Percentiles rank a stretch among this genome's conserved stretches.
Evolutionary conservation across 441 rosid genomes (phyloP).

Genomic region (Corymbia citriodora): DNA sequence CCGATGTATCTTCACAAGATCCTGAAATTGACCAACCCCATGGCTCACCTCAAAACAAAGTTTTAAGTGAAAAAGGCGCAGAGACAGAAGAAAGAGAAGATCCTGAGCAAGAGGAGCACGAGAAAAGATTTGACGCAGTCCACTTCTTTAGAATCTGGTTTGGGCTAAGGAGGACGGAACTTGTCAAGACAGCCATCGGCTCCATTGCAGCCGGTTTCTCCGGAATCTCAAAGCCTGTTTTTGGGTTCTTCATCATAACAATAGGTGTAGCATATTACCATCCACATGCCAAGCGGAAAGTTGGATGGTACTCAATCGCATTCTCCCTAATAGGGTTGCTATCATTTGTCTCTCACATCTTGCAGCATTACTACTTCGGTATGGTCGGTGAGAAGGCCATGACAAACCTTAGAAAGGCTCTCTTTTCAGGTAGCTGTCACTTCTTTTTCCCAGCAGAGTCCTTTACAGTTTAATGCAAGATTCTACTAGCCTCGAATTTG

Average conservation of each 20-base stretch:
- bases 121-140: conserved; percentile 1
- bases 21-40: conserved; percentile 5
- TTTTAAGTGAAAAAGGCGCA: conserved; percentile 1
- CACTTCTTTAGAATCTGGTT: conserved; percentile 64
- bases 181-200: conserved; percentile 35
- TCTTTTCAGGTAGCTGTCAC: conserved; percentile 40
- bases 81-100: conserved; percentile 5
- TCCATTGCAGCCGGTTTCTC: conserved; percentile 62
- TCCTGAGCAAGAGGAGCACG: conserved; percentile 12
- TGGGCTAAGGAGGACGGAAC: conserved; percentile 34
- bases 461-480: neutral
- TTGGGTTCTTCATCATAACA: conserved; percentile 56
- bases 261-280: conserved; percentile 55
- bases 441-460: neutral
- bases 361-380: conserved; percentile 69
- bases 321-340: conserved; percentile 49
- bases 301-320: conserved; percentile 36
- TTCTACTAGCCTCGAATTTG: neutral
- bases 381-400: conserved; percentile 65
- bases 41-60: conserved; percentile 5
- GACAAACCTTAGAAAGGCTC: conserved; percentile 49
- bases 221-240: conserved; percentile 65
- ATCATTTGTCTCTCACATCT: conserved; percentile 47
- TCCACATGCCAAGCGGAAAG: conserved; percentile 25
- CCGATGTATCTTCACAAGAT: conserved; percentile 9